These are phyloP conservation scores for Pseudotulostoma volvatum DNA, from an alignment of 495 filamentous ascomycete species.

Conservation along the genomic window DNA sequence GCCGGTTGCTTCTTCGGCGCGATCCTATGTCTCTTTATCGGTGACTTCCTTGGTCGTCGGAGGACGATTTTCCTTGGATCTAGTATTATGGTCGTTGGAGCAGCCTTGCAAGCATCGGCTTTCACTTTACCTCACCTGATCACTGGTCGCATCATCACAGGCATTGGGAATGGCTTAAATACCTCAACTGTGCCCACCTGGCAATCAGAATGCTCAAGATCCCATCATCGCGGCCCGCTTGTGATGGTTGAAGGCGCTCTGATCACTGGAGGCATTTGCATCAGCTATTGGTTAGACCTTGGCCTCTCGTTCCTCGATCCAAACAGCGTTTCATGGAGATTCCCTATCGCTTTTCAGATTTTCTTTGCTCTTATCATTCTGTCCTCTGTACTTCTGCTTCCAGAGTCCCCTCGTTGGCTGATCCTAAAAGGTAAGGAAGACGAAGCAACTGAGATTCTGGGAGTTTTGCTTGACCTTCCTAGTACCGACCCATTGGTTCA, in stretches of 20 bases:
- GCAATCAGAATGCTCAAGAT: slow-evolving; percentile 64
- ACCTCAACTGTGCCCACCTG: slow-evolving; percentile 57
- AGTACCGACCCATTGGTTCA: slow-evolving; percentile 38
- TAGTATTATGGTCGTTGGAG: slow-evolving; percentile 54
- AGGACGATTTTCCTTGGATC: slow-evolving; percentile 55
- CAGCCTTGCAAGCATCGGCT: slow-evolving; percentile 44
- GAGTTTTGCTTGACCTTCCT: slow-evolving; percentile 38
- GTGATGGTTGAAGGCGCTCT: slow-evolving; percentile 66
- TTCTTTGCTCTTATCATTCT: slow-evolving; percentile 48
- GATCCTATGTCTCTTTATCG: slow-evolving; percentile 51
- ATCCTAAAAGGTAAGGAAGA: slow-evolving; percentile 51
- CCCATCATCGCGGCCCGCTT: slow-evolving; percentile 56
- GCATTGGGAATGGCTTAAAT: slow-evolving; percentile 48
- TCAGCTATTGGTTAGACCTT: slow-evolving; percentile 65
- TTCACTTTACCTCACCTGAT: slow-evolving; percentile 46
- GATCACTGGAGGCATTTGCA: slow-evolving; percentile 54
- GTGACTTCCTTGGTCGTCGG: slow-evolving; percentile 52
- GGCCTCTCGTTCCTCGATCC: slow-evolving; percentile 50
- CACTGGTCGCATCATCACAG: slow-evolving; percentile 48
- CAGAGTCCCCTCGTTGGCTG: slow-evolving; percentile 62
- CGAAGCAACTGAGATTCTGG: slow-evolving; percentile 47
- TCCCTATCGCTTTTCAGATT: slow-evolving; percentile 59
- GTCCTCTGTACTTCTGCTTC: slow-evolving; percentile 43
- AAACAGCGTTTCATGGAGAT: slow-evolving; percentile 52
- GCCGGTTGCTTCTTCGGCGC: slow-evolving; percentile 63